Evolutionary conservation across 2,329 filamentous ascomycete species (phyloP), one percentile per base, ranked within the genome.

Genomic region (Aspergillus sp.): DNA sequence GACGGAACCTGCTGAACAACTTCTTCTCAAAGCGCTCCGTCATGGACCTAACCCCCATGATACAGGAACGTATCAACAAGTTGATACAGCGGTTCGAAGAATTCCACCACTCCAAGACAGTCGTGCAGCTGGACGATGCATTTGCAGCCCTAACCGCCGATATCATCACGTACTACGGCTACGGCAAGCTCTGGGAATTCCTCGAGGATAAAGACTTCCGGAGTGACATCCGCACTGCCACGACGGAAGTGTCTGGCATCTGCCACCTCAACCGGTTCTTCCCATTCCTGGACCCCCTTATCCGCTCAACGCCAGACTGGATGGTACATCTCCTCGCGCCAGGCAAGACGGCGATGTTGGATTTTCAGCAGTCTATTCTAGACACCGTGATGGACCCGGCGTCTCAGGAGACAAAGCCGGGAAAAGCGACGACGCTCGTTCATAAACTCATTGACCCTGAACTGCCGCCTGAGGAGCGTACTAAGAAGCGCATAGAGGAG

Each of bases 401-500:
- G 13, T 17, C 6, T 5, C 36, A 15, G 6, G 36, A 39, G 36
- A 15, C 13, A 15, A 17, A 17, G 13, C n/a, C n/a, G 11, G 7
- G 41, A 3, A 43, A 43, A 9, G n/a, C n/a, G n/a, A n/a, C 15
- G 2, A 17, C 17, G 1, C 13, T 39, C 1, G 13, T n/a, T 5
- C 57, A 66, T 20, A 50, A 52, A 13, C 48, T 68, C 8, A 53
- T 53, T 3, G 56, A 45, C 0, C 56, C 63, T 4, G 51, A 30
- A 3, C 60, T 67, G 57, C 64, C 67, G 1, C 50, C 53, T 26
- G 54, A 65, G 15, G 51, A 66, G 58, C 57, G 59, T 3, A 51
- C 34, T 3, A 54, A 63, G 3, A 63, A 68, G 12, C 66, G 74
- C 1, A 62, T 78, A 1, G 67, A 67, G 9, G 68, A 56, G 22